Conservation (phyloP, 768 basidiomycete genomes). For the Tricholoma hemisulphureum region DNA sequence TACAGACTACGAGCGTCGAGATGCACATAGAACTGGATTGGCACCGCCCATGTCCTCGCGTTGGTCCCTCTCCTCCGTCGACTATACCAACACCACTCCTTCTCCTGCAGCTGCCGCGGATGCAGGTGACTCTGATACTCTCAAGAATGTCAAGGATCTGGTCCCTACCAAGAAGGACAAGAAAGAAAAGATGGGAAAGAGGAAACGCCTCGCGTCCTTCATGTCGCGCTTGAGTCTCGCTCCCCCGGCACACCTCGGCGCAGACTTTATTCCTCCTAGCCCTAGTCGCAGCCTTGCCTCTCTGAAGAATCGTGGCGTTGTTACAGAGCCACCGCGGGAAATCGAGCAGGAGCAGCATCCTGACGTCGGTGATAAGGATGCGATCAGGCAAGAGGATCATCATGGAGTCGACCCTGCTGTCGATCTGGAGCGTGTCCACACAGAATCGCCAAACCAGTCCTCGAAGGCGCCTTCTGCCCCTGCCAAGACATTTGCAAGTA, state of each 20-base stretch:
- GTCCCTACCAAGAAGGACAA: background rate
- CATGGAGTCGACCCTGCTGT: too few species aligned
- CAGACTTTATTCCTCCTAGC: background rate
- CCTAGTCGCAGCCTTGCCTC: background rate
- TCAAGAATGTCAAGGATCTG: background rate
- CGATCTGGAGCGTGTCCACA: too few species aligned
- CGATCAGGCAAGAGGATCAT: too few species aligned
- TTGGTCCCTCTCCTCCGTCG: background rate
- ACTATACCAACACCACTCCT: background rate
- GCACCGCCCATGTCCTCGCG: background rate
- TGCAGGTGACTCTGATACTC: too few species aligned
- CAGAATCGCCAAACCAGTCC: too few species aligned
- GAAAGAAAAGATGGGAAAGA: conserved; percentile 4
- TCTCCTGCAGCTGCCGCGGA: too few species aligned
- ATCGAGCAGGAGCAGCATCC: background rate
- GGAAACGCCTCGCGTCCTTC: conserved; percentile 1
- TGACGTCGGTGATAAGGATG: background rate
- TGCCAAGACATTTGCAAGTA: background rate
- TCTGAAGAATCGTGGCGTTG: too few species aligned
- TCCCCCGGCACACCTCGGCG: background rate
- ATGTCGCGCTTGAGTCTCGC: conserved; percentile 1
- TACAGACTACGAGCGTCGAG: background rate
- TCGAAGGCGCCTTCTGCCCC: too few species aligned
- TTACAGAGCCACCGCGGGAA: background rate
- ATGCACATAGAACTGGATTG: too few species aligned